phyloP scores from a whole-genome alignment of 2,329 filamentous ascomycete species.

The Lachnellula occidentalis region DNA sequence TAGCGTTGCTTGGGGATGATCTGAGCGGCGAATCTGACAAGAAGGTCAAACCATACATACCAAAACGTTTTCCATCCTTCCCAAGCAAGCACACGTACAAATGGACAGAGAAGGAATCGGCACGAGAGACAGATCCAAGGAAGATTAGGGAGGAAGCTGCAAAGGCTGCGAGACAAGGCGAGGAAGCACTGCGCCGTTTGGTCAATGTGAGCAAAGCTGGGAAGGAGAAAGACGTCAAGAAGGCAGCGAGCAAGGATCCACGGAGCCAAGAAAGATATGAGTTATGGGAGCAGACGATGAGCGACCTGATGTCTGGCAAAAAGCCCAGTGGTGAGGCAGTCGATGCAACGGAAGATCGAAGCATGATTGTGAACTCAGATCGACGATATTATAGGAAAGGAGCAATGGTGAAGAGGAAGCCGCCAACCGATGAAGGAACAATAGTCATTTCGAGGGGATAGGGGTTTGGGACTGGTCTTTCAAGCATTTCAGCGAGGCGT shows the following conservation, averaged over 20 bases:
- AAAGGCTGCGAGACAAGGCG: slow-evolving; percentile 54
- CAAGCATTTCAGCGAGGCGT: slow-evolving; percentile 17
- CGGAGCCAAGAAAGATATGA: slow-evolving; percentile 51
- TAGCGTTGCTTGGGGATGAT: slow-evolving; percentile 40
- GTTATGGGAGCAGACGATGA: slow-evolving; percentile 58
- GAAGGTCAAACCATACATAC: slow-evolving; percentile 50
- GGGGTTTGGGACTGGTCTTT: not conserved
- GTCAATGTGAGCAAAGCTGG: slow-evolving; percentile 59
- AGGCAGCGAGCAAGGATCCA: slow-evolving; percentile 43
- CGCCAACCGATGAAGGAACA: not conserved
- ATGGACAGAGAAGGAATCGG: slow-evolving; percentile 45
- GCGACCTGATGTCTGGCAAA: slow-evolving; percentile 36
- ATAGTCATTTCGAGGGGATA: not conserved
- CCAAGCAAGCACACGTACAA: slow-evolving; percentile 61
- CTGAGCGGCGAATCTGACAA: slow-evolving; percentile 55
- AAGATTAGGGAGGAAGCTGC: slow-evolving; percentile 56
- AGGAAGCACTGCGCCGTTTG: slow-evolving; percentile 54
- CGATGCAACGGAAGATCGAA: slow-evolving; percentile 50
- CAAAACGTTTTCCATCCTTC: slow-evolving; percentile 53
- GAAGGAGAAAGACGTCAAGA: slow-evolving; percentile 58
- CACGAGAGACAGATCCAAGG: slow-evolving; percentile 47
- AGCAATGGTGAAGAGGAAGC: slow-evolving; percentile 18
- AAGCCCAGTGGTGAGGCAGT: slow-evolving; percentile 17
- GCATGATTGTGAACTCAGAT: slow-evolving; percentile 59
- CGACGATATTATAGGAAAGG: slow-evolving; percentile 45